phyloP scores from a whole-genome alignment of 164 flowering plant genomes.

The Chimonanthus praecox region DNA sequence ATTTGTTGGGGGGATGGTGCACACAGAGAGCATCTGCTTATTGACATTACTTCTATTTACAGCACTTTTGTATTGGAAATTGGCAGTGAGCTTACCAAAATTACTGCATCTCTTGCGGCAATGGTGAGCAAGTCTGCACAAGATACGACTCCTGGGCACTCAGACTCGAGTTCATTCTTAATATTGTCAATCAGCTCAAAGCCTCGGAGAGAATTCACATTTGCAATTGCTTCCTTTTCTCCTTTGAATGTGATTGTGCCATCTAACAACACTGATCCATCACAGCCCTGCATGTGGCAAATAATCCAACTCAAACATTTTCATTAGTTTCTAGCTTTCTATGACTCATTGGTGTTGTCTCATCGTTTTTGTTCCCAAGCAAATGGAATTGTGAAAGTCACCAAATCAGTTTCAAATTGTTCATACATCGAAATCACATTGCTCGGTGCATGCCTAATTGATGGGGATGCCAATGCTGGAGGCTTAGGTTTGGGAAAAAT shows the following conservation, averaged over 20 bases:
- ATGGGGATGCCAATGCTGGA: too few relatives aligned
- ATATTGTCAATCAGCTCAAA: slow-evolving; percentile 64
- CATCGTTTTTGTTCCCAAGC: neutral
- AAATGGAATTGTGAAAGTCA: too few relatives aligned
- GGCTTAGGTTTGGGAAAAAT: too few relatives aligned
- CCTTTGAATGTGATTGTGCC: slow-evolving; percentile 69
- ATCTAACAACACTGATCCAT: slow-evolving; percentile 83
- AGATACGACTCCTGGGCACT: slow-evolving; percentile 85
- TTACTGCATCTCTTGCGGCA: slow-evolving; percentile 90
- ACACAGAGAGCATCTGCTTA: too few relatives aligned
- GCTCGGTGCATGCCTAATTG: too few relatives aligned
- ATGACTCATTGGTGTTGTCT: too few relatives aligned
- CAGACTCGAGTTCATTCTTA: slow-evolving; percentile 82
- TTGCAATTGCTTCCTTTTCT: slow-evolving; percentile 66
- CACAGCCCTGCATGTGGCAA: slow-evolving; percentile 64
- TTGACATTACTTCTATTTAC: too few relatives aligned
- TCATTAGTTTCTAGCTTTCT: neutral
- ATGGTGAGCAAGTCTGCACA: slow-evolving; percentile 87
- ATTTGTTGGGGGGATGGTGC: too few relatives aligned
- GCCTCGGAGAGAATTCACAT: slow-evolving; percentile 58
- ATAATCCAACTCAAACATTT: neutral
- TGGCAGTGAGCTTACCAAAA: slow-evolving; percentile 47
- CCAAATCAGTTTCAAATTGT: too few relatives aligned
- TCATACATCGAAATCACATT: too few relatives aligned
- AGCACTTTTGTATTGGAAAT: too few relatives aligned